These are phyloP conservation scores for Ogataea ramenticola DNA, from an alignment of 805 yeast genomes.

Conservation along the genomic window DNA sequence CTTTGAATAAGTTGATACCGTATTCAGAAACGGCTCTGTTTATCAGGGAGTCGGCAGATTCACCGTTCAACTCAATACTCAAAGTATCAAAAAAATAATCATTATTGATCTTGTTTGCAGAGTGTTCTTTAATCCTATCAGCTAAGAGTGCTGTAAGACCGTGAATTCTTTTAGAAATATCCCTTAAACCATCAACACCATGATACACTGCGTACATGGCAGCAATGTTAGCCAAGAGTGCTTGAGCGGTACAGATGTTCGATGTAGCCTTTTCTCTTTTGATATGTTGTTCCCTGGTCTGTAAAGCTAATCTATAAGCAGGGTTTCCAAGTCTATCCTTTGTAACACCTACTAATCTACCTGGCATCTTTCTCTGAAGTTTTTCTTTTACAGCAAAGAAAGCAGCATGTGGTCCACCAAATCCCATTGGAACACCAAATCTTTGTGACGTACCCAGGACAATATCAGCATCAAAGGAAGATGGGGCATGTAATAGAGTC, in stretches of 20 bases:
- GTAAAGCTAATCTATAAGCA: constrained; percentile 90
- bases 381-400: constrained; percentile 83
- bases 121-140: constrained; percentile 33
- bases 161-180: constrained; percentile 71
- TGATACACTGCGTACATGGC: constrained; percentile 96
- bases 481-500: constrained; percentile 78
- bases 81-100: constrained; percentile 81
- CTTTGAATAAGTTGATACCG: constrained; percentile 73
- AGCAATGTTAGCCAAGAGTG: constrained; percentile 88
- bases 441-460: constrained; percentile 91
- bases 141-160: constrained; percentile 73
- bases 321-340: constrained; percentile 84
- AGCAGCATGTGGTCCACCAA: constrained; percentile 99
- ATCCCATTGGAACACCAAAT: constrained; percentile 96
- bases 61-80: constrained; percentile 49
- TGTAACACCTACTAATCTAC: constrained; percentile 88
- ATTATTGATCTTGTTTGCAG: constrained; percentile 47
- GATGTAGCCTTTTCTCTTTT: constrained; percentile 97
- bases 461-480: constrained; percentile 83
- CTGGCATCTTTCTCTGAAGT: constrained; percentile 90
- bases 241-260: constrained; percentile 97
- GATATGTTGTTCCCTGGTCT: constrained; percentile 97
- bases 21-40: constrained; percentile 47
- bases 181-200: constrained; percentile 79
- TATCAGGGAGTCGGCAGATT: constrained; percentile 50